Evolutionary conservation across 2,329 filamentous ascomycete genomes (phyloP).

Genomic region (Atkinsonella texensis): DNA sequence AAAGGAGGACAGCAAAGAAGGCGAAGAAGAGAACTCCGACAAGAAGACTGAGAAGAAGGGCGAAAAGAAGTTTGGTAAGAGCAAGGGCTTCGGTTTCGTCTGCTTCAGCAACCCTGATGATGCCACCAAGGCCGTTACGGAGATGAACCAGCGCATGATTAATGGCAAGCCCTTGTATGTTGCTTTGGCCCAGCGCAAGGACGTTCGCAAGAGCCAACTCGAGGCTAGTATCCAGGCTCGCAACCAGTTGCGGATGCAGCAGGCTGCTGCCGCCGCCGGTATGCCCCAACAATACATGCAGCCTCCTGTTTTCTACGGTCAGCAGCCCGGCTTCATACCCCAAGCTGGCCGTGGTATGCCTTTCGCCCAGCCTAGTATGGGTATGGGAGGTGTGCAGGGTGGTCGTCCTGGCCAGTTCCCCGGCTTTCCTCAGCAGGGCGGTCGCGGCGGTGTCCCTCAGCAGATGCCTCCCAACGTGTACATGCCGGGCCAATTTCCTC

Average conservation of each 20-base stretch:
- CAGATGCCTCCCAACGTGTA: slow-evolving; percentile 84
- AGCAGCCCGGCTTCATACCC: slow-evolving; percentile 60
- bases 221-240: slow-evolving; percentile 98
- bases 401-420: slow-evolving; percentile 81
- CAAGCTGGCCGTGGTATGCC: slow-evolving; percentile 54
- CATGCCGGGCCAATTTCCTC: slow-evolving; percentile 69
- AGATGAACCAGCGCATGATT: slow-evolving; percentile 99
- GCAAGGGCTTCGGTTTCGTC: slow-evolving; percentile 99
- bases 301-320: slow-evolving; percentile 83
- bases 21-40: slow-evolving; percentile 35
- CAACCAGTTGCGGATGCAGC: slow-evolving; percentile 97
- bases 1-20: slow-evolving; percentile 34
- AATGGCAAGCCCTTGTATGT: slow-evolving; percentile 95
- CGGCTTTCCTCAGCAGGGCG: slow-evolving; percentile 74
- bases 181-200: slow-evolving; percentile 96
- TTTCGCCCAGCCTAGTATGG: slow-evolving; percentile 53
- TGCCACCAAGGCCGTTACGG: slow-evolving; percentile 95
- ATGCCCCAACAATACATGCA: slow-evolving; percentile 85
- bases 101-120: slow-evolving; percentile 99
- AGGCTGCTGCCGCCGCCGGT: slow-evolving; percentile 80
- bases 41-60: slow-evolving; percentile 47
- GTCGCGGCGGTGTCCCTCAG: slow-evolving; percentile 76
- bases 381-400: slow-evolving; percentile 60
- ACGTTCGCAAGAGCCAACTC: slow-evolving; percentile 97
- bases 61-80: slow-evolving; percentile 76